A percentile compares a stretch with the other conserved stretches of the same genome.
Evolutionary conservation across 148 eudicot species (phyloP).

Genomic region (Rhododendron williamsianum): DNA sequence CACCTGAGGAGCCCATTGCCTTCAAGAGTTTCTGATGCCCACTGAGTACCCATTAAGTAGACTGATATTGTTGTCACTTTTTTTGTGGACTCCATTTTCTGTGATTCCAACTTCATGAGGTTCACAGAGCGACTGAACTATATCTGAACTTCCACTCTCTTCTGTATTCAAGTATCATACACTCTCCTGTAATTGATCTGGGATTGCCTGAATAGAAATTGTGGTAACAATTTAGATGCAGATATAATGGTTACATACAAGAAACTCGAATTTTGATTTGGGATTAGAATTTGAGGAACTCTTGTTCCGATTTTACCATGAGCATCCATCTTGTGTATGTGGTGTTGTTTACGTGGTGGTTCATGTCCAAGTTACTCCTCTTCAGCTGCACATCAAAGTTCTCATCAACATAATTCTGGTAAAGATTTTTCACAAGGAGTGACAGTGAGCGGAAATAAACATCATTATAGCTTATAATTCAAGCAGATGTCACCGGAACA

Average conservation of each 20-base stretch:
- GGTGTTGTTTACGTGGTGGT: constrained; percentile 12
- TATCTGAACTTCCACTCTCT: constrained; percentile 58
- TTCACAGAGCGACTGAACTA: constrained; percentile 51
- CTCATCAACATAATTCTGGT: not conserved
- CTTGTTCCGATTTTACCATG: not conserved
- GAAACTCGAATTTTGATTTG: not conserved
- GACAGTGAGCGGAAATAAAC: too few relatives aligned
- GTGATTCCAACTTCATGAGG: constrained; percentile 28
- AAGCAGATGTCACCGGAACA: too few relatives aligned
- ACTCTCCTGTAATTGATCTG: constrained; percentile 46
- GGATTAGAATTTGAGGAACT: not conserved
- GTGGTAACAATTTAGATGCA: not conserved
- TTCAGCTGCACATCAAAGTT: constrained; percentile 1
- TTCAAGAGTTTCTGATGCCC: too few relatives aligned
- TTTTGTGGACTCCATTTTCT: constrained; percentile 21
- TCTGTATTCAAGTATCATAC: constrained; percentile 51
- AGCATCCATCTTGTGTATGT: constrained; percentile 15
- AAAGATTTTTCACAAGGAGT: too few relatives aligned
- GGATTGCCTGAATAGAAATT: constrained; percentile 26
- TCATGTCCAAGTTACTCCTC: constrained; percentile 16
- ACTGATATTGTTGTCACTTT: not conserved
- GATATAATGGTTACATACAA: not conserved
- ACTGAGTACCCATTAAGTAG: too few relatives aligned
- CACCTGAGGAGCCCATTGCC: too few relatives aligned
- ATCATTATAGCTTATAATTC: too few relatives aligned